These are phyloP conservation scores for Penicillium argentinense DNA, from an alignment of 495 filamentous ascomycete genomes.

Conservation along the genomic window DNA sequence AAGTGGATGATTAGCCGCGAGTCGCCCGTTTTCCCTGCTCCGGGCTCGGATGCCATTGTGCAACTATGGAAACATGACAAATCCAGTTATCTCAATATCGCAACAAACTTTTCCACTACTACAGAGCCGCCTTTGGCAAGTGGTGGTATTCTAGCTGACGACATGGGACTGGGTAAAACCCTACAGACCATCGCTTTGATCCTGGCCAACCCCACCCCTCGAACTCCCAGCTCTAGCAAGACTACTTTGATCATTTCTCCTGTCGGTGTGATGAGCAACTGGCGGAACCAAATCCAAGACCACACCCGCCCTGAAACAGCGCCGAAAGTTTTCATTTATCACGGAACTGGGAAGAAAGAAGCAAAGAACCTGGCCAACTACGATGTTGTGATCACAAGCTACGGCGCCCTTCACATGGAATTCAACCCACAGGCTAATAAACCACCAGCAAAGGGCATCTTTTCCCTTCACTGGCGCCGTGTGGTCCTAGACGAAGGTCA, in stretches of 20 bases:
- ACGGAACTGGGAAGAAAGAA: conserved; percentile 61
- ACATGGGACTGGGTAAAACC: conserved; percentile 95
- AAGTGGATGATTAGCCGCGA: conserved; percentile 83
- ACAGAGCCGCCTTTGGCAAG: conserved; percentile 62
- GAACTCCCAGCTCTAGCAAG: conserved; percentile 39
- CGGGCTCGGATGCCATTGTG: conserved; percentile 63
- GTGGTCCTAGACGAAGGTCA: conserved; percentile 90
- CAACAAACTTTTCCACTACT: conserved; percentile 66
- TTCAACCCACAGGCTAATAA: conserved; percentile 35
- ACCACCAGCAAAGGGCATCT: conserved; percentile 47
- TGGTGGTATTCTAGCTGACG: conserved; percentile 86
- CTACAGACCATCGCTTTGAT: conserved; percentile 84
- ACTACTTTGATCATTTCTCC: conserved; percentile 81
- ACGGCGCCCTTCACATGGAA: conserved; percentile 58
- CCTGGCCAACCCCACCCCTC: conserved; percentile 54
- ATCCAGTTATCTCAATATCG: conserved; percentile 68
- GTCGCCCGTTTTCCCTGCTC: conserved; percentile 60
- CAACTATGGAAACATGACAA: conserved; percentile 74
- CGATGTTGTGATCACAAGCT: conserved; percentile 83
- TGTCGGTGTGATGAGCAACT: conserved; percentile 89
- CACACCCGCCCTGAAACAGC: conserved; percentile 63
- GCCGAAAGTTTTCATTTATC: conserved; percentile 72
- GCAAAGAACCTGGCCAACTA: conserved; percentile 54
- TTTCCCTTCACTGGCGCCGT: conserved; percentile 73
- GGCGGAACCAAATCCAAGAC: conserved; percentile 76